Percentiles rank a stretch among this genome's conserved stretches.
phyloP scores from a whole-genome alignment of 2,329 filamentous ascomycete species.

The Penicillium nordicum region DNA sequence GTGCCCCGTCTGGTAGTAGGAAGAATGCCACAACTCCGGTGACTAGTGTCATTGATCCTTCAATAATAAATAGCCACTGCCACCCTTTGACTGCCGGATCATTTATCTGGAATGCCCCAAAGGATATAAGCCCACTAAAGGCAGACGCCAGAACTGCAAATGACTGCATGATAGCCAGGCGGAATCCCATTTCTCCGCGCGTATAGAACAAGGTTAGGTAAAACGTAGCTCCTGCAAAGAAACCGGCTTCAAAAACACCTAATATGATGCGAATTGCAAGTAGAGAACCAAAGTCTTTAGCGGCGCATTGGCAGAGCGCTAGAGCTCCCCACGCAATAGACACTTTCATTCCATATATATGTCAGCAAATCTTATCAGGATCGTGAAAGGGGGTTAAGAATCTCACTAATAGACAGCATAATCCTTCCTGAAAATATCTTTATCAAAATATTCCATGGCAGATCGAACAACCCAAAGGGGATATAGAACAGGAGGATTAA shows the following conservation, averaged over 20 bases:
- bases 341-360: constrained; percentile 22
- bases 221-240: constrained; percentile 55
- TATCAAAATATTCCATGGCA: constrained; percentile 44
- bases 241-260: constrained; percentile 51
- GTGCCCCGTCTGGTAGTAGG: constrained; percentile 34
- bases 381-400: background rate
- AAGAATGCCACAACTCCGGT: constrained; percentile 29
- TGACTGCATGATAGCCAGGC: constrained; percentile 46
- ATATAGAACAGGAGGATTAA: constrained; percentile 51
- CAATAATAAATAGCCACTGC: constrained; percentile 47
- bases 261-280: constrained; percentile 47
- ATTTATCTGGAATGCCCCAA: constrained; percentile 49
- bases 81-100: constrained; percentile 47
- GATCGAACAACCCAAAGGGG: constrained; percentile 49
- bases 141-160: constrained; percentile 42
- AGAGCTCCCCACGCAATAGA: constrained; percentile 29
- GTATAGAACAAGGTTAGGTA: constrained; percentile 51
- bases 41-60: constrained; percentile 38
- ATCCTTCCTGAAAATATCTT: constrained; percentile 44
- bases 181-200: constrained; percentile 42
- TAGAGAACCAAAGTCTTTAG: constrained; percentile 49
- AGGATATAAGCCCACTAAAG: constrained; percentile 41
- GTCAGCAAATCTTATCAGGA: constrained; percentile 36
- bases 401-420: constrained; percentile 36
- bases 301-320: constrained; percentile 48